Base-by-base conservation (phyloP, 345 rosid genomes). In the Raphanus raphanistrum region DNA sequence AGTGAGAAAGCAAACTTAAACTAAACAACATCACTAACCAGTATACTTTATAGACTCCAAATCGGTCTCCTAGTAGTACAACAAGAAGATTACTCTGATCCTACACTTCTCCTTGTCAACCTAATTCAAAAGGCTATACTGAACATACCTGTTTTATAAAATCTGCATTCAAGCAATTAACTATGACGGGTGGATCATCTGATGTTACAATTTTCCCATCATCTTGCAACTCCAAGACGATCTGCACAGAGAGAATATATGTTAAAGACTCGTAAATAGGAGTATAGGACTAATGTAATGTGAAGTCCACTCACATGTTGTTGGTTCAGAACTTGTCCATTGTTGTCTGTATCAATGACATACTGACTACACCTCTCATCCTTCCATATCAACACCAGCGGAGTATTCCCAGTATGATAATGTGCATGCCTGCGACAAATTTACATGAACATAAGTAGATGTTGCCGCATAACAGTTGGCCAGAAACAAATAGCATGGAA, bases 381-480 rank as follows among this genome's bases (percentile, higher is more conserved):
- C 81, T 92, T 95, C 99, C 99, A 95, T 41, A 92, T 92, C 84
- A 95, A 83, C 52, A 88, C 92, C n/a, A 95, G 84, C 21, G 98
- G 99, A 41, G 99, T 92, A 78, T 85, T 92, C 60, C 98, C 99
- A 29, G 87, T 84, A 80, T 91, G 96, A 87, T 92, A 95, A 65
- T 90, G 97, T 57, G 98, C 89, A 84, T 87, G 89, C 85, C 98
- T 95, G 84, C 27, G 17, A 76, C 82, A 45, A 76, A 45, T 12
- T 52, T 48, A 33, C 31, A 58, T 32, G 54, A 41, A 54, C 15
- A 64, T 52, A 35, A 73, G 79, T 35, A 26, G 54, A 26, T 43
- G 16, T 75, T 36, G 43, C 31, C 21, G 31, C 8, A 35, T 67
- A 59, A 59, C 43, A 43, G 32, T 29, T 36, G 60, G 15, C 59